Percentiles rank a stretch among this genome's conserved stretches.
phyloP scores from a whole-genome alignment of 108 stramenopile genomes.

The Schizochytrium sp. region DNA sequence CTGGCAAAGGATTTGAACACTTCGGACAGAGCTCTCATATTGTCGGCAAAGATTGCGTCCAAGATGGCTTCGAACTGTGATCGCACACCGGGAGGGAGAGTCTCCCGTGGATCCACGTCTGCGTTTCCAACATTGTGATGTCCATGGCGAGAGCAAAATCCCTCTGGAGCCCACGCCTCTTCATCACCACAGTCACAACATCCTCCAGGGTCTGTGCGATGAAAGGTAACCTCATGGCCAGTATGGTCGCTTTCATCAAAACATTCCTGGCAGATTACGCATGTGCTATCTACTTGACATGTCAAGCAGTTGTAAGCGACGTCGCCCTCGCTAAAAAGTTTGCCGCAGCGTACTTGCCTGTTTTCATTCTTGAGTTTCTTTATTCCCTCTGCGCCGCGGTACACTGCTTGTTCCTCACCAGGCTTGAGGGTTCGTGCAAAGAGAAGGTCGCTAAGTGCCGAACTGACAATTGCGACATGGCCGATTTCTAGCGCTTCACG shows the following conservation, averaged over 20 bases:
- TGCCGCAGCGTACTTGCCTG: constrained; percentile 81
- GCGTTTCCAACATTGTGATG: constrained; percentile 63
- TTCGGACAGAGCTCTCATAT: background rate
- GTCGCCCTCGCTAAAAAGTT: constrained; percentile 93
- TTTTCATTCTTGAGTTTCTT: background rate
- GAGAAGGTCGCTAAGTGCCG: constrained; percentile 30
- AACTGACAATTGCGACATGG: background rate
- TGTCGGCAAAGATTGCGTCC: background rate
- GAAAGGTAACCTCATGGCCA: constrained; percentile 97
- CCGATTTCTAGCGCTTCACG: background rate
- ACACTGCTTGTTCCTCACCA: background rate
- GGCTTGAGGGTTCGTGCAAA: background rate
- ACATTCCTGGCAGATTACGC: constrained; percentile 95
- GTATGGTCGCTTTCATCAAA: constrained; percentile 89
- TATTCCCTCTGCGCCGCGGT: constrained; percentile 32
- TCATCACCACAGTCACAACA: constrained; percentile 99
- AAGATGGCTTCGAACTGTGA: background rate
- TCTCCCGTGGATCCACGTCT: constrained; percentile 1
- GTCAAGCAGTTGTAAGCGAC: constrained; percentile 98
- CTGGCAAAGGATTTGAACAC: constrained; percentile 21
- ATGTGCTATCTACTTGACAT: constrained; percentile 94
- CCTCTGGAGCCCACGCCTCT: constrained; percentile 92
- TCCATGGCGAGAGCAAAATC: constrained; percentile 88
- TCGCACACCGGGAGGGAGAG: background rate
- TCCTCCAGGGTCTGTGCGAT: constrained; percentile 93